A percentile compares a stretch with the other conserved stretches of the same genome.
These are phyloP conservation scores for Pyrenochaeta sp. DNA, from an alignment of 2,329 filamentous ascomycete species.

Conservation along the genomic window DNA sequence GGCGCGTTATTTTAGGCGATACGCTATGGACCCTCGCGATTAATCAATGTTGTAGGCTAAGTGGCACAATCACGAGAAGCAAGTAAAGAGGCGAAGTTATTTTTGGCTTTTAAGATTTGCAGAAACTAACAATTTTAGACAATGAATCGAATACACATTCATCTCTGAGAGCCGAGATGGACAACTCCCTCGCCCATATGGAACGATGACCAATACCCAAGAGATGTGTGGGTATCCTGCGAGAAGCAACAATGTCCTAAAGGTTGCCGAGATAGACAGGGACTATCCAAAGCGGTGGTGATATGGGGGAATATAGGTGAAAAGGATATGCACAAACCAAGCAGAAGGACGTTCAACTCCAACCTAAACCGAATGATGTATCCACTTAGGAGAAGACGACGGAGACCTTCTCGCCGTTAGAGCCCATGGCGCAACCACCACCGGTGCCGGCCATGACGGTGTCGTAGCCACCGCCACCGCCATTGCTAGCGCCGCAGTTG, in stretches of 20 bases:
- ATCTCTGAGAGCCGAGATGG: conserved; percentile 22
- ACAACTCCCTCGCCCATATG: conserved; percentile 11
- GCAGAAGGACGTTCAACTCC: conserved; percentile 21
- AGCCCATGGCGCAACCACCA: conserved; percentile 45
- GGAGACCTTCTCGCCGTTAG: conserved; percentile 35
- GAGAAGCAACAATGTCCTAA: conserved; percentile 30
- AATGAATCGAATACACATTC: conserved; percentile 38
- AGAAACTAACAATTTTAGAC: conserved; percentile 27
- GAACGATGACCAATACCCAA: conserved; percentile 27
- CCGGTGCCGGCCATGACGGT: conserved; percentile 33
- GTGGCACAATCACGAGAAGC: not conserved
- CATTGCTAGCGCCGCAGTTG: conserved; percentile 42
- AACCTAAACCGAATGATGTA: conserved; percentile 9
- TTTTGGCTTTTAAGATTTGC: conserved; percentile 17
- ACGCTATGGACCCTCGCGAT: not conserved
- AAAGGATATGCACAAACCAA: conserved; percentile 25
- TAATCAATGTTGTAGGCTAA: not conserved
- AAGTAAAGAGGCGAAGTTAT: not conserved
- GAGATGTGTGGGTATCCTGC: conserved; percentile 29
- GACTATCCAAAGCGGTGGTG: conserved; percentile 26
- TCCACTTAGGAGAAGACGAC: conserved; percentile 32
- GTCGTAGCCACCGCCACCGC: conserved; percentile 43
- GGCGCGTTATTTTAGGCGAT: not conserved
- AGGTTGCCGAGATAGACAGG: conserved; percentile 16
- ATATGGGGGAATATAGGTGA: conserved; percentile 29